Base-by-base conservation (phyloP, 1,284 basidiomycete species). In the Papiliotrema flavescens region DNA sequence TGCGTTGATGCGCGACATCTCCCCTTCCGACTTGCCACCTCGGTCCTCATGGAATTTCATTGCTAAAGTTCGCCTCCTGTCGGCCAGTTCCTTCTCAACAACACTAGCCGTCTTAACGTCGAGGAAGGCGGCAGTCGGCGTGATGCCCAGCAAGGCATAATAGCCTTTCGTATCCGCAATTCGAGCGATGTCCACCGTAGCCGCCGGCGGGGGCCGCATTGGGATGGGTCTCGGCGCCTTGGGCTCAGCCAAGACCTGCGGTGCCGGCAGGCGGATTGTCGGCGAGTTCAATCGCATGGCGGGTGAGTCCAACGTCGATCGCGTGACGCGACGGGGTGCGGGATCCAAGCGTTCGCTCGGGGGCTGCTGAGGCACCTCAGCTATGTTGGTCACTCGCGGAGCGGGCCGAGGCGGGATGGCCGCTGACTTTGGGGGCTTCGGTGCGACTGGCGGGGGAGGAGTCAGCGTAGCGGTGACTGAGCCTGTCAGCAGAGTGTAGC, bases 71-170 rank as follows among this genome's bases (percentile, higher is more conserved):
- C 47, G 36, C 22, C 44, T 45, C 20, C 19, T 13, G 34, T 47
- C 39, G 39, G 48, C 39, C 36, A 62, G 28, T 17, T 51, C 44
- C 22, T 32, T 44, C 34, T 55, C 51, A 34, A 60, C 39, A 15
- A 23, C 32, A n/a, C 19, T 47, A 15, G 53, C 46, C 36, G 53
- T 50, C 15, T 26, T 8, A 22, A 43, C 32, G 40, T 40, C 35
- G 40, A 64, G 32, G 19, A 48, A 49, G 4, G 54, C 47, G 14
- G 19, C n/a, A 2, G 48, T 47, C 5, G 48, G 50, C 26, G 24
- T 28, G 32, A 64, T 26, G 9, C 54, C 55, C 1, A 62, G 47
- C 2, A n/a, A 15, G 14, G 26, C 26, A 42, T 64, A 64, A 40
- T 55, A 57, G 0, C 53, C 51, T 24, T 44, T 36, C 19, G 35